Conservation (phyloP, 2,329 filamentous ascomycete genomes). For the Sclerotinia nivalis region DNA sequence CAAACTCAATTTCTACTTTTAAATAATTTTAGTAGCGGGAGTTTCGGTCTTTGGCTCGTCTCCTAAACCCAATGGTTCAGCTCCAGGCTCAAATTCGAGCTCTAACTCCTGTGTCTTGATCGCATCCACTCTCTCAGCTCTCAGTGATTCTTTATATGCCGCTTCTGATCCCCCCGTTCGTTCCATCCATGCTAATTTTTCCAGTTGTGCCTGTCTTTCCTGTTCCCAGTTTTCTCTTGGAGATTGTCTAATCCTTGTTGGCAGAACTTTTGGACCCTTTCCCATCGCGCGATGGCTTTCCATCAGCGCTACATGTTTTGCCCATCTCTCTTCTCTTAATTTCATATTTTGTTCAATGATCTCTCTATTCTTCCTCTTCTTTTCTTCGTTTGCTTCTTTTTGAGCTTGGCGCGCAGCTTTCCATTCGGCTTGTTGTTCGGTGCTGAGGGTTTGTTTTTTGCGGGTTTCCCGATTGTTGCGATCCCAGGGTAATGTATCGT, state of each 20-base stretch:
- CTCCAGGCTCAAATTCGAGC: background rate
- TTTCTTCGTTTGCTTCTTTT: constrained; percentile 2
- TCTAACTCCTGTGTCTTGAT: background rate
- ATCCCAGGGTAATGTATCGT: constrained; percentile 5
- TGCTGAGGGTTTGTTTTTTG: background rate
- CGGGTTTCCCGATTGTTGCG: background rate
- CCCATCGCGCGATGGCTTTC: background rate
- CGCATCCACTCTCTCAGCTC: background rate
- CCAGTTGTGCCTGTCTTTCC: background rate
- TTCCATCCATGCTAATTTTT: constrained; percentile 15
- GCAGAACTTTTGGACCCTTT: background rate
- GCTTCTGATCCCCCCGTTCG: background rate
- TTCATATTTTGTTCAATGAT: background rate
- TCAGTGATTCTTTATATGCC: background rate
- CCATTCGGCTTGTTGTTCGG: constrained; percentile 13
- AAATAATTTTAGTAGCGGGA: background rate
- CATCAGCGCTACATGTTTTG: constrained; percentile 15
- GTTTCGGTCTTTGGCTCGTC: background rate
- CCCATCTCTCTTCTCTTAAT: constrained; percentile 4
- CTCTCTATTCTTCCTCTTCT: constrained; percentile 9
- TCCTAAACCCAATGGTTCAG: background rate
- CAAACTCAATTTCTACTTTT: background rate
- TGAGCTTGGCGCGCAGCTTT: background rate
- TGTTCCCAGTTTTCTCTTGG: background rate
- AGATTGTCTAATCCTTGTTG: background rate